Conservation (phyloP, 352 stramenopile genomes). For the Phytophthora chlamydospora region DNA sequence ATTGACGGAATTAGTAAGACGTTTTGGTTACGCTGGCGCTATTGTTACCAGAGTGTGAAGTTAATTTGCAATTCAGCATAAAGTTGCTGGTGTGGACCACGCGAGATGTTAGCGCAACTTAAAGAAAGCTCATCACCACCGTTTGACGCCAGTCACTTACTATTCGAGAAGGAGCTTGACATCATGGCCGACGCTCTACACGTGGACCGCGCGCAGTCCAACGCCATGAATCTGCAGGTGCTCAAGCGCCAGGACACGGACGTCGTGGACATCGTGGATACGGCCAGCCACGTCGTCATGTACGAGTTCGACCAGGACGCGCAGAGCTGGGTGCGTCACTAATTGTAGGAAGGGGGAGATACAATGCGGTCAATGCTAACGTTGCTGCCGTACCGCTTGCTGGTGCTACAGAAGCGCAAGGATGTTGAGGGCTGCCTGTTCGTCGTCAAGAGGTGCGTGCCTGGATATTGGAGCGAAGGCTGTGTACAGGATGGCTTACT, state of each 20-base stretch:
- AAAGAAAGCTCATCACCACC: background rate
- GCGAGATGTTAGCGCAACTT: too few species aligned
- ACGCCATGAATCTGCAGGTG: constrained; percentile 89
- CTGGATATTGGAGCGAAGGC: background rate
- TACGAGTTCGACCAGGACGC: constrained; percentile 88
- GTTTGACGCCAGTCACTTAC: constrained; percentile 38
- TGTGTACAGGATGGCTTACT: background rate
- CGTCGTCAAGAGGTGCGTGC: constrained; percentile 74
- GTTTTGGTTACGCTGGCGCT: too few species aligned
- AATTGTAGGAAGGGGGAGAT: background rate
- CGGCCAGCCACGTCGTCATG: constrained; percentile 85
- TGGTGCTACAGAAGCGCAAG: constrained; percentile 75
- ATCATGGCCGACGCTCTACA: constrained; percentile 42
- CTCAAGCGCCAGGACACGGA: constrained; percentile 82
- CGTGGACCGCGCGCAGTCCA: constrained; percentile 82
- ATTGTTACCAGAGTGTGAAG: too few species aligned
- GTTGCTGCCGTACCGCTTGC: constrained; percentile 2
- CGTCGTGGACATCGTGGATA: constrained; percentile 87
- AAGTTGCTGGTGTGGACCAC: too few species aligned
- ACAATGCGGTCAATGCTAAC: constrained; percentile 4
- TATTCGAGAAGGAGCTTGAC: constrained; percentile 33
- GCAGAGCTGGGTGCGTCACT: constrained; percentile 77
- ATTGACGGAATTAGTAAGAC: too few species aligned
- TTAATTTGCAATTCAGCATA: too few species aligned
- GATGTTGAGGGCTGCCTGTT: constrained; percentile 88